Base-by-base conservation (phyloP, 768 basidiomycete genomes). In the Mycena galericulata region DNA sequence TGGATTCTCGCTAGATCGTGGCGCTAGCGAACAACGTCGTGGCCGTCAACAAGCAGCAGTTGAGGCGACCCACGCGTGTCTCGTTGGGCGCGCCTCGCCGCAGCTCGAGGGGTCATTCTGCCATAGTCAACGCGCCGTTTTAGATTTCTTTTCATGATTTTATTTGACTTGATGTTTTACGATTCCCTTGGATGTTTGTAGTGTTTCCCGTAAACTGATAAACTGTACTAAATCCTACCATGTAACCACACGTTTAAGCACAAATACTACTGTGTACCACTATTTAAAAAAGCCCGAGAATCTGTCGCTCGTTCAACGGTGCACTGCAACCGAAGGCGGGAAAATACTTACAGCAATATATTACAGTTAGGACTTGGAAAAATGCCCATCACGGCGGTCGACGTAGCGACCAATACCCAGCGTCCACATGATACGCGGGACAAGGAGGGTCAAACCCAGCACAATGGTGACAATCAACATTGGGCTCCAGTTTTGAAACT, bases 1-100 rank as follows among this genome's bases (percentile, higher is more conserved):
- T n/a, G 32, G 63, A 34, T 72, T 14, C n/a, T 24, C 51, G 15
- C n/a, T 75, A 97, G 95, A 94, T 99, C 74, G 97, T 99, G 62
- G 97, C 98, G 8, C 81, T 99, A 68, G 90, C 94, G 77, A 95
- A 98, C 80, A 92, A 99, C 74, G 96, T 99, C 34, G 83, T 98
- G 63, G 92, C 94, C 67, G 86, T 97, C 69, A 96, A 97, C 84
- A 98, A 98, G 93, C 95, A 93, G 83, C 90, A 90, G 67, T 84
- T 99, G 67, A 91, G 88, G 82, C 91, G 88, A 79, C 96, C 95
- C 1, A 94, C 91, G 36, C 86, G 94, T 56, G 85, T 87, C 43
- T 94, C 93, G 4, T 86, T 94, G 45, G 87, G 82, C 0, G 85
- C 85, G 30, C 85, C 89, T 18, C 75, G 77, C 62, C 73, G 66